phyloP scores from a whole-genome alignment of 768 basidiomycete species.

The Tremella yokohamensis region DNA sequence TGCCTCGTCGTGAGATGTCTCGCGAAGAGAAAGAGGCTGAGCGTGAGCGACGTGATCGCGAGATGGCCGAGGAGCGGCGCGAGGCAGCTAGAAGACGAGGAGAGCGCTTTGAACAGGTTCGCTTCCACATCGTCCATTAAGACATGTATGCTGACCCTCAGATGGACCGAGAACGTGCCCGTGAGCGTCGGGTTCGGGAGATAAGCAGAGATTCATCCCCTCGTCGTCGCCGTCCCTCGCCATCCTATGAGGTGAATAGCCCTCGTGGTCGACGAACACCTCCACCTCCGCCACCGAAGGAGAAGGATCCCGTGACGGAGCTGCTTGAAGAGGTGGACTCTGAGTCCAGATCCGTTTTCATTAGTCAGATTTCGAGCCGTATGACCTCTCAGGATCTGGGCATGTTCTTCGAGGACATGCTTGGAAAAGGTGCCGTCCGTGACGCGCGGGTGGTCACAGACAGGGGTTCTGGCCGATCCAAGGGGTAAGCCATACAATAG shows the following conservation, averaged over 20 bases:
- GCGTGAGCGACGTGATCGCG: conserved; percentile 38
- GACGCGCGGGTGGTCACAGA: conserved; percentile 97
- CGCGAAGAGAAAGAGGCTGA: conserved; percentile 44
- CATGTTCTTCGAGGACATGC: conserved; percentile 96
- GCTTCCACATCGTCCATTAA: background rate
- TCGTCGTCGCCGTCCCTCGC: conserved; percentile 29
- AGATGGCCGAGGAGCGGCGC: conserved; percentile 39
- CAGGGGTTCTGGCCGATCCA: conserved; percentile 88
- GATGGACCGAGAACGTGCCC: conserved; percentile 32
- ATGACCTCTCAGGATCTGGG: conserved; percentile 95
- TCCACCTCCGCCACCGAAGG: conserved; percentile 19
- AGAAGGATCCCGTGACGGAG: conserved; percentile 15
- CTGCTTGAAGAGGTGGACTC: conserved; percentile 87
- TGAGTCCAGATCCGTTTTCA: conserved; percentile 96
- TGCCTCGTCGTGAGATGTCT: conserved; percentile 24
- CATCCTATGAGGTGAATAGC: conserved; percentile 20
- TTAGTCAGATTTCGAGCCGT: conserved; percentile 94
- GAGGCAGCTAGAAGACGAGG: conserved; percentile 29
- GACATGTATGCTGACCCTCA: conserved; percentile 6
- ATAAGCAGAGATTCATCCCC: conserved; percentile 19
- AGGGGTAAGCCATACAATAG: conserved; percentile 66
- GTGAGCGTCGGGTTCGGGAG: conserved; percentile 20
- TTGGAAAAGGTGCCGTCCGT: conserved; percentile 88
- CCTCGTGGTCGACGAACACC: conserved; percentile 15
- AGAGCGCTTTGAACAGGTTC: conserved; percentile 17